Percentiles rank a stretch among this genome's conserved stretches.
phyloP scores from a whole-genome alignment of 345 rosid species.

The Euphorbia pulcherrima region DNA sequence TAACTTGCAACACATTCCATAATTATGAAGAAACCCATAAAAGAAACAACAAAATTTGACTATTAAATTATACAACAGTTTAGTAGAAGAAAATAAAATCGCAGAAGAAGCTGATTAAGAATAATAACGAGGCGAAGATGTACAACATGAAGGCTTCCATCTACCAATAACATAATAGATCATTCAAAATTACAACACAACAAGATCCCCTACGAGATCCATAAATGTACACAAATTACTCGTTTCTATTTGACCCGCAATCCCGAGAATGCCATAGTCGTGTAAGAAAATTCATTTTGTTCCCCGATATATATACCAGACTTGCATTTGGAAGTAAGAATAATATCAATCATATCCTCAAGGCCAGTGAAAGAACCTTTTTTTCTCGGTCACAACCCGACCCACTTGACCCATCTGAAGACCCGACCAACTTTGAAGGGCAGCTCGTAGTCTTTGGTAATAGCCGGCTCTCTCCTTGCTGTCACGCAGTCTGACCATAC shows the following conservation, averaged over 20 bases:
- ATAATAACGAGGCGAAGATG: constrained; percentile 16
- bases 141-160: constrained; percentile 18
- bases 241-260: constrained; percentile 27
- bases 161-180: constrained; percentile 19
- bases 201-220: constrained; percentile 34
- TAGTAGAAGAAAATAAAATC: background rate
- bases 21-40: too few relatives aligned
- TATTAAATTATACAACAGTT: background rate
- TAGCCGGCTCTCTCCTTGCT: constrained; percentile 81
- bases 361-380: background rate
- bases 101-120: constrained; percentile 10
- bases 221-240: constrained; percentile 37
- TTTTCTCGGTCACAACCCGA: constrained; percentile 53
- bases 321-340: constrained; percentile 12
- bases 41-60: background rate
- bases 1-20: too few relatives aligned
- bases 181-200: constrained; percentile 30
- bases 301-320: constrained; percentile 37
- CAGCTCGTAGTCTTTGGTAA: constrained; percentile 77
- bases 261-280: constrained; percentile 16
- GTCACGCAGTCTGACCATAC: constrained; percentile 86
- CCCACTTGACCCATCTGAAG: constrained; percentile 99
- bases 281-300: constrained; percentile 19
- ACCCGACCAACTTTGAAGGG: constrained; percentile 78
- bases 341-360: constrained; percentile 3